phyloP scores from a whole-genome alignment of 345 rosid species.

The Gossypium anomalum region DNA sequence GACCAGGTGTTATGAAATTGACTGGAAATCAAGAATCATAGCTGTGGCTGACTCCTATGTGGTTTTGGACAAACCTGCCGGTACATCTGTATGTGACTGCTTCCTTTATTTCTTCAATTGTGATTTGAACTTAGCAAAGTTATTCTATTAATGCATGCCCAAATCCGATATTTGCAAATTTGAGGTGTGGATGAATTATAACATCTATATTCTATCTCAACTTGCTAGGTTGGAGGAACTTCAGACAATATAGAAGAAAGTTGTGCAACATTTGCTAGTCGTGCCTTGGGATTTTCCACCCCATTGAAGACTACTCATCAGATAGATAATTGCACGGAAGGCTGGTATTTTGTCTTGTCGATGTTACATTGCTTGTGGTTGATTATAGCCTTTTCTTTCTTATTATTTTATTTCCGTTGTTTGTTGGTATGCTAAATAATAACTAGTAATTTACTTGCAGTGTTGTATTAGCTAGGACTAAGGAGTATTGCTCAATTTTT shows the following conservation, averaged over 20 bases:
- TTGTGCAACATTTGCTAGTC: conserved; percentile 83
- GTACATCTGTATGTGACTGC: conserved; percentile 68
- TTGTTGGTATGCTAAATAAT: conserved; percentile 5
- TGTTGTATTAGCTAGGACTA: conserved; percentile 74
- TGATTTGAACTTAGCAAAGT: conserved; percentile 2
- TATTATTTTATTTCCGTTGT: conserved; percentile 13
- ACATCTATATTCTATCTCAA: neutral
- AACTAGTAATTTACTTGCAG: conserved; percentile 37
- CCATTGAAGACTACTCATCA: conserved; percentile 88
- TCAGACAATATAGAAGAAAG: conserved; percentile 89
- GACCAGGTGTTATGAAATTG: conserved; percentile 80
- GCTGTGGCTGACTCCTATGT: conserved; percentile 69
- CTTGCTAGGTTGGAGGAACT: conserved; percentile 81
- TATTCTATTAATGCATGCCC: neutral
- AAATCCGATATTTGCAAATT: neutral
- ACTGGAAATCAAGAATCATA: conserved; percentile 78
- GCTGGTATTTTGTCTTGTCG: conserved; percentile 51
- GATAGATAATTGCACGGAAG: conserved; percentile 96
- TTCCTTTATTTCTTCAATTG: conserved; percentile 9
- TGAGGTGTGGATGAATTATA: neutral
- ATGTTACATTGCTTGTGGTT: neutral
- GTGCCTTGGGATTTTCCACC: conserved; percentile 55
- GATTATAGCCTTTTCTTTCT: neutral
- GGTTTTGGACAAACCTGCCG: conserved; percentile 93
- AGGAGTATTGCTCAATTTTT: conserved; percentile 79